Evolutionary conservation across 2,329 filamentous ascomycete species (phyloP).

Genomic region (Raffaelea deltoideospora): DNA sequence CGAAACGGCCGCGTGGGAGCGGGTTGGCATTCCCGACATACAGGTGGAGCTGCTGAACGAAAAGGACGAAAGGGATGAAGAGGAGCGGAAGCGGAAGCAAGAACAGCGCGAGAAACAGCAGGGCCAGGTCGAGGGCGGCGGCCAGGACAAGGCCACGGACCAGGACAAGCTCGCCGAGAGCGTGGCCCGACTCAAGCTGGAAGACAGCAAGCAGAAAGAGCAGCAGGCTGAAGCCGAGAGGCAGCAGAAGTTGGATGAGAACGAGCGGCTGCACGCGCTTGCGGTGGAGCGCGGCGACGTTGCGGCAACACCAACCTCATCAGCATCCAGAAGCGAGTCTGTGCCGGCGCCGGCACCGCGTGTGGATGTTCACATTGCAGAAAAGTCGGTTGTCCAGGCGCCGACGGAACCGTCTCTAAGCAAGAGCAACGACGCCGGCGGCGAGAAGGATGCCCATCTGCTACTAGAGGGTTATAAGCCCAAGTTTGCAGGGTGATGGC

Average conservation of each 20-base stretch:
- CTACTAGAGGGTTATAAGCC: slow-evolving; percentile 34
- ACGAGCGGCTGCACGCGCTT: slow-evolving; percentile 25
- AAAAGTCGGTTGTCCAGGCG: slow-evolving; percentile 28
- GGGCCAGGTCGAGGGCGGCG: neutral
- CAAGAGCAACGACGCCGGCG: slow-evolving; percentile 3
- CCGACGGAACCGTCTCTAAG: slow-evolving; percentile 23
- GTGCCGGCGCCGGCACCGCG: too few relatives aligned
- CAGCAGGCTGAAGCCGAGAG: slow-evolving; percentile 28
- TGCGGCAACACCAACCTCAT: too few relatives aligned
- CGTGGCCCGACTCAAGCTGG: slow-evolving; percentile 26
- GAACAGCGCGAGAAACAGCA: slow-evolving; percentile 1
- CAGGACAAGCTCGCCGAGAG: slow-evolving; percentile 17
- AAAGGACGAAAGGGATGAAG: slow-evolving; percentile 27
- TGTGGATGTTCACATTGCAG: slow-evolving; percentile 34
- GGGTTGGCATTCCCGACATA: slow-evolving; percentile 41
- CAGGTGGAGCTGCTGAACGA: slow-evolving; percentile 54
- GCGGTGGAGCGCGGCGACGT: slow-evolving; percentile 33
- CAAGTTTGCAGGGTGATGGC: neutral
- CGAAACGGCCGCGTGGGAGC: slow-evolving; percentile 74
- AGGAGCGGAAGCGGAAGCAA: slow-evolving; percentile 17
- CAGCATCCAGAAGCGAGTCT: too few relatives aligned
- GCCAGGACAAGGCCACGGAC: neutral
- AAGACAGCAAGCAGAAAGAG: slow-evolving; percentile 26
- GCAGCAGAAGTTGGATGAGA: slow-evolving; percentile 28
- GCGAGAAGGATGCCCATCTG: slow-evolving; percentile 25